Conservation (phyloP, 129 eudicot genomes). For the Flaveria trinervia region DNA sequence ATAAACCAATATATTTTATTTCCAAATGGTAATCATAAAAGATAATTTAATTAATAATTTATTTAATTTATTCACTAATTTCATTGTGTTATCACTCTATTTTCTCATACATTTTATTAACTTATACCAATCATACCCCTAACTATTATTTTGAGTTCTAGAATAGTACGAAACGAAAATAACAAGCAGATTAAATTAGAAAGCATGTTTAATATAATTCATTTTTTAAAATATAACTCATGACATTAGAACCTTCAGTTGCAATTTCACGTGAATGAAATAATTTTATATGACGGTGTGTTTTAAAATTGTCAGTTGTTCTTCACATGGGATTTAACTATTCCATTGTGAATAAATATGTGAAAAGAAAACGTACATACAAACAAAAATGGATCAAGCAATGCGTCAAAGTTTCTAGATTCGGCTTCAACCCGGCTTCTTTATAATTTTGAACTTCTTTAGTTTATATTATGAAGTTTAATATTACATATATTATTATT, state of each 20-base stretch:
- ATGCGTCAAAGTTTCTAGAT: constrained; percentile 1
- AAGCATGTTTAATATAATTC: background rate
- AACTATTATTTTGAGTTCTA: background rate
- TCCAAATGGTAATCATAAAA: no score
- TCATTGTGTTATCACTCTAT: no score
- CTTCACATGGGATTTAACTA: constrained; percentile 8
- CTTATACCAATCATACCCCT: no score
- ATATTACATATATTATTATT: no score
- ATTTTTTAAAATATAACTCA: background rate
- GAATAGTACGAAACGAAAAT: background rate
- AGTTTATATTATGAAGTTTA: no score
- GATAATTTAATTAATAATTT: no score
- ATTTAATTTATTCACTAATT: no score
- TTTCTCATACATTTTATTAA: no score
- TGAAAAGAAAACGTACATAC: background rate
- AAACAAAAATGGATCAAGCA: background rate
- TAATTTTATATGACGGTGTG: background rate
- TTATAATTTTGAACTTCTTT: no score
- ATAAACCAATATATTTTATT: no score
- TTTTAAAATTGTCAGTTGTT: background rate
- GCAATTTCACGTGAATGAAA: constrained; percentile 6
- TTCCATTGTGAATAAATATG: background rate
- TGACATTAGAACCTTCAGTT: background rate
- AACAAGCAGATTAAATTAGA: background rate
- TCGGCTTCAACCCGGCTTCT: background rate